Evolutionary conservation across 2,329 filamentous ascomycete species (phyloP).

Genomic region (Triangularia verruculosa): DNA sequence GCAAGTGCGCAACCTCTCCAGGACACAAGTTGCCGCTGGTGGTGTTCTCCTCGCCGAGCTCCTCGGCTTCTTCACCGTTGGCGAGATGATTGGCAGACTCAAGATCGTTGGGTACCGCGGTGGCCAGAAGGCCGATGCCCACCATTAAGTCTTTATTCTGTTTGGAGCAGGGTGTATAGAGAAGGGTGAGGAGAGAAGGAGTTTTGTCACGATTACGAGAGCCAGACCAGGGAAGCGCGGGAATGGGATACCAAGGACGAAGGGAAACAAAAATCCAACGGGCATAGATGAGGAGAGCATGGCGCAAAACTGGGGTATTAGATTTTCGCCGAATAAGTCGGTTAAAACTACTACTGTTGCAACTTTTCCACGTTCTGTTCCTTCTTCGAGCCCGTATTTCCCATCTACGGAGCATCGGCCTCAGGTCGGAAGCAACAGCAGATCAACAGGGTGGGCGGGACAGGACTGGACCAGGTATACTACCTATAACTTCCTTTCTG

Average conservation of each 20-base stretch:
- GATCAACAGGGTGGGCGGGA: not conserved
- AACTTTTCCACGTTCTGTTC: not conserved
- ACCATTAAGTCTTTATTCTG: conserved; percentile 48
- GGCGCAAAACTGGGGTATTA: not conserved
- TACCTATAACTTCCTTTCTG: not conserved
- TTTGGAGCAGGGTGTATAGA: not conserved
- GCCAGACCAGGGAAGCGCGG: not conserved
- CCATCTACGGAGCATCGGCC: not conserved
- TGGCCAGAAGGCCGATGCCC: conserved; percentile 55
- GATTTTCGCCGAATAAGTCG: not conserved
- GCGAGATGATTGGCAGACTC: conserved; percentile 92
- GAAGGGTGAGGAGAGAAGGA: not conserved
- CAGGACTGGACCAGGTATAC: not conserved
- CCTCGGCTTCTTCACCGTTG: conserved; percentile 95
- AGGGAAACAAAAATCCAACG: not conserved
- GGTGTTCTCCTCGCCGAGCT: conserved; percentile 82
- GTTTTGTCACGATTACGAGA: not conserved
- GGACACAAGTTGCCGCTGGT: conserved; percentile 65
- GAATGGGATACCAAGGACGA: not conserved
- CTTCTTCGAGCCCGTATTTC: not conserved
- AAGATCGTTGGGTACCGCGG: conserved; percentile 94
- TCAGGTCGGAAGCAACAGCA: not conserved
- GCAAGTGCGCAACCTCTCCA: conserved; percentile 65
- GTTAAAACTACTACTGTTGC: not conserved
- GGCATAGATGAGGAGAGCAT: not conserved